Evolutionary conservation across 768 basidiomycete genomes (phyloP).

Genomic region (Kwoniella pini): DNA sequence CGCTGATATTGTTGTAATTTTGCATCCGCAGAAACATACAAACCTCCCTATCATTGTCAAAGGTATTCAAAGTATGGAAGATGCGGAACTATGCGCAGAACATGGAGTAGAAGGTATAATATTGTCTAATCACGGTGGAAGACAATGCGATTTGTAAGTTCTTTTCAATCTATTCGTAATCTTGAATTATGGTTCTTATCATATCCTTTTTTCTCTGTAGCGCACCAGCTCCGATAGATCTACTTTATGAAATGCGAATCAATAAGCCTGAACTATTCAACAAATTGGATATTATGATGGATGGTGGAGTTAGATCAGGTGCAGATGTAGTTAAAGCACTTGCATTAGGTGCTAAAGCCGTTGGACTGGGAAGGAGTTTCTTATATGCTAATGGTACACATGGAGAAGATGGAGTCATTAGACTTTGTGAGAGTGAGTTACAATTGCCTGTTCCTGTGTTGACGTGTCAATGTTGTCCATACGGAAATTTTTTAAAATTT

Average conservation of each 20-base stretch:
- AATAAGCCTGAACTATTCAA: conserved; percentile 66
- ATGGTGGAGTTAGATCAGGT: conserved; percentile 78
- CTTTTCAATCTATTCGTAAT: not conserved
- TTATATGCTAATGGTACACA: conserved; percentile 57
- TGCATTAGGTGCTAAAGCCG: conserved; percentile 63
- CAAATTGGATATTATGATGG: conserved; percentile 70
- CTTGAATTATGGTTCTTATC: too few species aligned
- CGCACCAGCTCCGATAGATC: conserved; percentile 57
- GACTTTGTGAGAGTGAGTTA: conserved; percentile 51
- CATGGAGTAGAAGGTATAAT: conserved; percentile 87
- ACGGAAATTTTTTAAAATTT: too few species aligned
- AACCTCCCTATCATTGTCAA: conserved; percentile 60
- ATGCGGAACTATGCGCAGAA: conserved; percentile 80
- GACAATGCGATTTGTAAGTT: conserved; percentile 56
- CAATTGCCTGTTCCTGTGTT: too few species aligned
- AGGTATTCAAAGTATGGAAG: conserved; percentile 61
- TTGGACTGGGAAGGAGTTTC: conserved; percentile 55
- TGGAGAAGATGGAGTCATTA: conserved; percentile 54
- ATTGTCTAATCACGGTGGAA: conserved; percentile 88
- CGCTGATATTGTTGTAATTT: too few species aligned
- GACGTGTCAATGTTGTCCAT: too few species aligned
- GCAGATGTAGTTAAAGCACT: conserved; percentile 89
- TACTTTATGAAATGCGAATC: conserved; percentile 72
- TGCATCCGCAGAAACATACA: conserved; percentile 57
- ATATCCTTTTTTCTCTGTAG: conserved; percentile 12